Base-by-base conservation (phyloP, 495 filamentous ascomycete genomes). In the Talaromyces thailandensis region DNA sequence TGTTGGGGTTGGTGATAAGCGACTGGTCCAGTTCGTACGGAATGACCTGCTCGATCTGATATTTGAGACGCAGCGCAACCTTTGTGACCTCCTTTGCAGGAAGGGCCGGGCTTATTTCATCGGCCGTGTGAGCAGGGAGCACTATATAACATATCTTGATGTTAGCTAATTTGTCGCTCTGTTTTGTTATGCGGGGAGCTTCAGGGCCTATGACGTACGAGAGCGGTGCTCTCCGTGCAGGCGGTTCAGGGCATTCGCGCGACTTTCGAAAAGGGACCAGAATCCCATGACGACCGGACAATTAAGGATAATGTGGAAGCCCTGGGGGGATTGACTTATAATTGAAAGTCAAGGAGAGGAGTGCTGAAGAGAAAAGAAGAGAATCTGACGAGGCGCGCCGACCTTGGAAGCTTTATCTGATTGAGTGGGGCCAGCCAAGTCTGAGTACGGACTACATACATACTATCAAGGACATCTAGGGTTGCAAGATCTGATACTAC, bases 31-130 rank as follows among this genome's bases (percentile, higher is more conserved):
- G 77, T 72, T 98, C 94, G 76, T 88, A 96, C 1, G 92, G 87
- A 11, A 98, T 84, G 35, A 91, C 86, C 66, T 90, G 82, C 72
- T 96, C 92, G 68, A 98, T 87, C 66, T 96, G 89, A 70, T 95
- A 91, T 66, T 93, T 93, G 64, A 98, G 77, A 51, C 91, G 88
- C 23, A 98, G 83, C 0, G 92, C 92, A 57, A 96, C 79, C 68
- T 90, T 91, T 51, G 93, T 94, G 62, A 97, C 92, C 67, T 89
- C 83, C 48, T 79, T 75, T 56, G 80, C 78, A 3, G 90, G 88
- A n/a, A 90, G 82, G 78, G 70, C 64, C 3, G 70, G 31, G 9
- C 64, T 40, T 12, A 66, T 29, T 35, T 74, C 66, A 50, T 78
- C 76, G 26, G 65, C 66, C 21, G 58, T 60, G 62, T 77, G 74